Conservation (phyloP, 192 early-diverging fungal species). For the Obelidium mucronatum region DNA sequence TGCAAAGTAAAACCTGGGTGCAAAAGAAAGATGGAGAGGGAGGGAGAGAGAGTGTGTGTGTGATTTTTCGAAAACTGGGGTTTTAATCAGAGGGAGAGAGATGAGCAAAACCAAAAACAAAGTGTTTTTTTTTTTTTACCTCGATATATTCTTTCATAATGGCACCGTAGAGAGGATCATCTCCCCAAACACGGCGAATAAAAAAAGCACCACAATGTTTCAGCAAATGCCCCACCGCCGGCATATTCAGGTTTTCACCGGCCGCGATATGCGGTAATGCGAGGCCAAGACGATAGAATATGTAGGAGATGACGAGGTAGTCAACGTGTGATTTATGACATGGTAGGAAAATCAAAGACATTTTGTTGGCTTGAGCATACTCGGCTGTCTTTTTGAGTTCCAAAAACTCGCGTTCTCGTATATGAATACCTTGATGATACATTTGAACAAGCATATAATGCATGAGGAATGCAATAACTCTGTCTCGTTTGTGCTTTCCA, state of each 20-base stretch:
- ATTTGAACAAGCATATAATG: slow-evolving; percentile 79
- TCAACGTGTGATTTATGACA: slow-evolving; percentile 90
- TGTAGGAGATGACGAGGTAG: slow-evolving; percentile 81
- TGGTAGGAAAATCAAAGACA: slow-evolving; percentile 80
- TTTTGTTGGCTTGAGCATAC: slow-evolving; percentile 60
- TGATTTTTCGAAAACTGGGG: too few species aligned
- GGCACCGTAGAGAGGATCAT: slow-evolving; percentile 73
- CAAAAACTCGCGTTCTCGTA: slow-evolving; percentile 78
- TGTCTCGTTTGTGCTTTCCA: slow-evolving; percentile 38
- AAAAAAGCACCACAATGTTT: slow-evolving; percentile 78
- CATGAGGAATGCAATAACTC: slow-evolving; percentile 74
- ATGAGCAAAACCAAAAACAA: too few species aligned
- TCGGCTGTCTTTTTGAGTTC: slow-evolving; percentile 52
- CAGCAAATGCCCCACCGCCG: slow-evolving; percentile 71
- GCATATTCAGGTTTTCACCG: slow-evolving; percentile 85
- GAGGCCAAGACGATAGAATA: slow-evolving; percentile 82
- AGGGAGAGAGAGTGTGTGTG: too few species aligned
- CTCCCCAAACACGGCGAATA: slow-evolving; percentile 80
- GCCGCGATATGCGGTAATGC: slow-evolving; percentile 84
- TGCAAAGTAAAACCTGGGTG: slow-evolving; percentile 60
- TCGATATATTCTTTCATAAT: slow-evolving; percentile 81
- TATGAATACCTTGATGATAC: slow-evolving; percentile 87
- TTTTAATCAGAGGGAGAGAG: too few species aligned
- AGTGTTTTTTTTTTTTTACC: too few species aligned
- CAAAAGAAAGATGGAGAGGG: too few species aligned